These are phyloP conservation scores for Pueraria montana DNA, from an alignment of 306 rosid species.

Conservation along the genomic window DNA sequence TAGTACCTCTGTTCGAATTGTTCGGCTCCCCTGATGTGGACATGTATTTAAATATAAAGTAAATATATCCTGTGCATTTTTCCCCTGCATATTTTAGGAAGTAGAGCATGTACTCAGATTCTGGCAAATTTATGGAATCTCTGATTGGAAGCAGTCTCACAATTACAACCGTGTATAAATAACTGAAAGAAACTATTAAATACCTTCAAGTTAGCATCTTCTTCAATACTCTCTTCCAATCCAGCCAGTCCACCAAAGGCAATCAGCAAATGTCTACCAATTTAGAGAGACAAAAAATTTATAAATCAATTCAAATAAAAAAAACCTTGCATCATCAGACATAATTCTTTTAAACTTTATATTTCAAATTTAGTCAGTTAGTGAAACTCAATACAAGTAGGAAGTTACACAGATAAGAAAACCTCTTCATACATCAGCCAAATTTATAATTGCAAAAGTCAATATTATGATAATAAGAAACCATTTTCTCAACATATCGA, in stretches of 20 bases:
- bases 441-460: conserved; percentile 2
- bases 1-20: conserved; percentile 96
- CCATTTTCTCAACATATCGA: background rate
- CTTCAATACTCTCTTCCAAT: conserved; percentile 95
- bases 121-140: conserved; percentile 5
- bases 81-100: conserved; percentile 58
- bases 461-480: conserved; percentile 21
- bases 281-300: conserved; percentile 40
- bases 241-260: conserved; percentile 99
- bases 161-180: background rate
- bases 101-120: background rate
- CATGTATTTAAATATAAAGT: conserved; percentile 83
- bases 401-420: conserved; percentile 7
- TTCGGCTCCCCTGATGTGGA: conserved; percentile 96
- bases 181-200: background rate
- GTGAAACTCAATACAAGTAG: conserved; percentile 18
- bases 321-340: conserved; percentile 8
- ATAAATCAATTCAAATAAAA: conserved; percentile 33
- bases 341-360: conserved; percentile 32
- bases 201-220: conserved; percentile 84
- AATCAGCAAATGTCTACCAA: conserved; percentile 85
- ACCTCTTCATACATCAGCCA: conserved; percentile 16
- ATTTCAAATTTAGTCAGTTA: conserved; percentile 25
- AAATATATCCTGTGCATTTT: conserved; percentile 67
- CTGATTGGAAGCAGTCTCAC: conserved; percentile 35